A percentile compares a stretch with the other conserved stretches of the same genome.
These are phyloP conservation scores for Calocera viscosa DNA, from an alignment of 768 basidiomycete species.

Conservation along the genomic window DNA sequence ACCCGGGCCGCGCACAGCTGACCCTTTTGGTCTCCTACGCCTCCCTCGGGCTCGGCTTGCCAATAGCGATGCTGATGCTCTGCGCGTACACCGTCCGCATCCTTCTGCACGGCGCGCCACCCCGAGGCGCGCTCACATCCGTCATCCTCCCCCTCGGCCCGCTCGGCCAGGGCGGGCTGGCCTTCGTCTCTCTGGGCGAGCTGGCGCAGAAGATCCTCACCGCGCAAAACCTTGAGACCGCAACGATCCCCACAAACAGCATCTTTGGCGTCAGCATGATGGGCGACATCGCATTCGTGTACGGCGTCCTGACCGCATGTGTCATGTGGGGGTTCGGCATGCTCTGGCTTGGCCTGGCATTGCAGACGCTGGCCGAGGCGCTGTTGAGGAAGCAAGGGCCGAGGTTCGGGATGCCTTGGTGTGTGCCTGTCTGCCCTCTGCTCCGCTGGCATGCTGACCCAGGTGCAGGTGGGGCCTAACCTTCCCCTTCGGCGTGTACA, in stretches of 20 bases:
- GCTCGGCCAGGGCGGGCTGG: slow-evolving; percentile 26
- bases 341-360: neutral
- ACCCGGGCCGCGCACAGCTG: slow-evolving; percentile 39
- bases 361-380: neutral
- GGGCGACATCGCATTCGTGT: neutral
- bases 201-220: neutral
- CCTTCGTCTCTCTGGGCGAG: slow-evolving; percentile 17
- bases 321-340: neutral
- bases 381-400: neutral
- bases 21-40: slow-evolving; percentile 45
- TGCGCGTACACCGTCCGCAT: slow-evolving; percentile 14
- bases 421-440: neutral
- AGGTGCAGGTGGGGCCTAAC: neutral
- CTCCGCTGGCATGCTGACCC: neutral
- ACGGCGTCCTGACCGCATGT: neutral
- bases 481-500: neutral
- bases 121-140: slow-evolving; percentile 16
- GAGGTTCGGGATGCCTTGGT: slow-evolving; percentile 8
- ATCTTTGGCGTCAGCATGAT: neutral
- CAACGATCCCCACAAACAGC: neutral
- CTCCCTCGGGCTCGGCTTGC: slow-evolving; percentile 29
- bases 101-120: slow-evolving; percentile 13
- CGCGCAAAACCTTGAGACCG: neutral
- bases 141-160: slow-evolving; percentile 30
- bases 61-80: slow-evolving; percentile 13